A percentile compares a stretch with the other conserved stretches of the same genome.
Conservation (phyloP, 2,329 filamentous ascomycete genomes). For the Aspergillus sp. region DNA sequence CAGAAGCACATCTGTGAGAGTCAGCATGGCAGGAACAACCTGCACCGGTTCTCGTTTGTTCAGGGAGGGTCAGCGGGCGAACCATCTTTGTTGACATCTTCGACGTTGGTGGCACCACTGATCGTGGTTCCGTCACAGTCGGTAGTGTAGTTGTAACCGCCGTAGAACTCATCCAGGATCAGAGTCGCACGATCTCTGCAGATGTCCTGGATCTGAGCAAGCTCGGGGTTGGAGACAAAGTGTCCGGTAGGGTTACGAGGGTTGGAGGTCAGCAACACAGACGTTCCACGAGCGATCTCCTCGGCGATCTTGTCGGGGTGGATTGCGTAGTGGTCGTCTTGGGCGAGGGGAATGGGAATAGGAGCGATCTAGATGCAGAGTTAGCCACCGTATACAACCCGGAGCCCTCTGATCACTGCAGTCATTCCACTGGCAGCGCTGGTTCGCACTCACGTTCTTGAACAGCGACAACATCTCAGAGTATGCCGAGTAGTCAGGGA, state of each 20-base stretch:
- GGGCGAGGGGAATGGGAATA: slow-evolving; percentile 80
- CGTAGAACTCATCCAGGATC: slow-evolving; percentile 96
- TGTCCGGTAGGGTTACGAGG: slow-evolving; percentile 92
- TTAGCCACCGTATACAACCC: not conserved
- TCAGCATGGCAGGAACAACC: slow-evolving; percentile 11
- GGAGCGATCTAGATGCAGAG: slow-evolving; percentile 67
- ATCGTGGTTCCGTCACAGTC: slow-evolving; percentile 89
- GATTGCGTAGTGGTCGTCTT: slow-evolving; percentile 88
- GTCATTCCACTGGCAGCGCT: not conserved
- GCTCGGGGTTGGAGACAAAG: slow-evolving; percentile 79
- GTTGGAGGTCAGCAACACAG: slow-evolving; percentile 91
- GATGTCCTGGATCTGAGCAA: slow-evolving; percentile 89
- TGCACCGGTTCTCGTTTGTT: not conserved
- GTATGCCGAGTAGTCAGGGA: slow-evolving; percentile 94
- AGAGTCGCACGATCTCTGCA: slow-evolving; percentile 87
- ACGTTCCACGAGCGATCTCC: slow-evolving; percentile 81
- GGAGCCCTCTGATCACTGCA: no score
- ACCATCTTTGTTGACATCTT: slow-evolving; percentile 80
- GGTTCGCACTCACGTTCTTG: slow-evolving; percentile 62
- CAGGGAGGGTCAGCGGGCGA: slow-evolving; percentile 14
- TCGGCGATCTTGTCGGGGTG: slow-evolving; percentile 90
- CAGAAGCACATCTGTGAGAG: slow-evolving; percentile 72
- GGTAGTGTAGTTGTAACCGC: slow-evolving; percentile 92
- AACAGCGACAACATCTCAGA: slow-evolving; percentile 96
- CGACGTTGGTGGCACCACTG: slow-evolving; percentile 83